Base-by-base conservation (phyloP, 768 basidiomycete genomes). In the Phaeotremella skinneri region DNA sequence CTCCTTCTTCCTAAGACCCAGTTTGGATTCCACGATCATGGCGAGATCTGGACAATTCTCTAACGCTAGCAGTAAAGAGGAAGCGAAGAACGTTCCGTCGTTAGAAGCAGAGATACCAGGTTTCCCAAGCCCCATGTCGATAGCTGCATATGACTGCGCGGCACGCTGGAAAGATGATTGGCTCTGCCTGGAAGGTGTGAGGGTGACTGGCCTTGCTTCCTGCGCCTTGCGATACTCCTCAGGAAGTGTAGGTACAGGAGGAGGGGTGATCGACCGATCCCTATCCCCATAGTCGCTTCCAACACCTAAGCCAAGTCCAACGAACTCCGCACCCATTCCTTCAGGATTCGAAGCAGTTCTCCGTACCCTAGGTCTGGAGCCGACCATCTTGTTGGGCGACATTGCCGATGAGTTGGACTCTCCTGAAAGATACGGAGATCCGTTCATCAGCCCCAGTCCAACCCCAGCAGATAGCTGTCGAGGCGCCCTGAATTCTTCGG, bases 201-300 rank as follows among this genome's bases (percentile, higher is more conserved):
- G 31, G 41, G 30, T n/a, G 30, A 20, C 7, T 7, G 43, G 7
- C 20, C 7, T 21, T 25, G 30, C 20, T 20, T 30, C 14, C 11
- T 25, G 6, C 9, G 26, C 25, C 13, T 49, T 49, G n/a, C 60
- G 62, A 41, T 59, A 64, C 34, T 64, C 56, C 11, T 32, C 48
- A 2, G 62, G 62, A 11, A 68, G 26, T 14, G 56, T 49, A 2
- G 69, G 61, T 11, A 70, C 55, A 20, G 69, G 69, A 0, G 69
- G 69, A 5, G 69, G 69, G 2, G 69, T 70, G 27, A 66, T 66
- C 6, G 69, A 70, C 27, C 69, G 52, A 42, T 21, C 27, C 21
- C 42, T 3, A 11, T 23, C 2, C 11, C 51, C 14, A 32, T 45
- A 11, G 49, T 27, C 27, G 42, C 32, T 27, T 41, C 30, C 25